phyloP scores from a whole-genome alignment of 768 basidiomycete species.

The Gloeostereum incarnatum region DNA sequence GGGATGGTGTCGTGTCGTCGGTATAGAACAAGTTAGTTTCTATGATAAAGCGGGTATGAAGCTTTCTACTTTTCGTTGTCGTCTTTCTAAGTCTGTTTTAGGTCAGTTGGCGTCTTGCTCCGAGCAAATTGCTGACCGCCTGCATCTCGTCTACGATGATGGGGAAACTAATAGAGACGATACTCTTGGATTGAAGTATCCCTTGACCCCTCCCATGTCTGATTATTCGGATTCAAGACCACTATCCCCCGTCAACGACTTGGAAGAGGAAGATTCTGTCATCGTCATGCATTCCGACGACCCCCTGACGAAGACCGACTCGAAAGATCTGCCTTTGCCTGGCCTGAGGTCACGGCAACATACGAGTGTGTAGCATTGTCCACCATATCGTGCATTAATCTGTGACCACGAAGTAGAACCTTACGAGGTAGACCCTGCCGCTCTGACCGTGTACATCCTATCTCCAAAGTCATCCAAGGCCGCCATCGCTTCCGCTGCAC shows the following conservation, averaged over 20 bases:
- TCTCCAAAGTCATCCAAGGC: constrained; percentile 57
- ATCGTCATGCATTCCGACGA: not conserved
- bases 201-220: constrained; percentile 70
- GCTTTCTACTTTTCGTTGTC: not conserved
- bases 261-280: not conserved
- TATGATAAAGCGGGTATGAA: constrained; percentile 65
- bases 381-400: constrained; percentile 7
- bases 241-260: constrained; percentile 37
- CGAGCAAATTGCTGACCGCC: constrained; percentile 31
- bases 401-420: constrained; percentile 10
- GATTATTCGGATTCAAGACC: constrained; percentile 61
- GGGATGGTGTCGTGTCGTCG: constrained; percentile 53
- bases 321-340: too few species aligned
- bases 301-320: constrained; percentile 16
- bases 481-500: constrained; percentile 49
- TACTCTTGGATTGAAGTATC: constrained; percentile 42
- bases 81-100: constrained; percentile 11
- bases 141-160: constrained; percentile 10
- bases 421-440: constrained; percentile 9
- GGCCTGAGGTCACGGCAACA: constrained; percentile 11
- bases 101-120: constrained; percentile 31
- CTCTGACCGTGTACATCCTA: constrained; percentile 42
- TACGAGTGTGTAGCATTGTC: constrained; percentile 8
- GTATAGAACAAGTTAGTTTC: constrained; percentile 56
- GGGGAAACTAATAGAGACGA: constrained; percentile 13